Percentiles rank a stretch among this genome's conserved stretches.
These are phyloP conservation scores for Kluyveromyces starmeri DNA, from an alignment of 805 yeast species.

Conservation along the genomic window DNA sequence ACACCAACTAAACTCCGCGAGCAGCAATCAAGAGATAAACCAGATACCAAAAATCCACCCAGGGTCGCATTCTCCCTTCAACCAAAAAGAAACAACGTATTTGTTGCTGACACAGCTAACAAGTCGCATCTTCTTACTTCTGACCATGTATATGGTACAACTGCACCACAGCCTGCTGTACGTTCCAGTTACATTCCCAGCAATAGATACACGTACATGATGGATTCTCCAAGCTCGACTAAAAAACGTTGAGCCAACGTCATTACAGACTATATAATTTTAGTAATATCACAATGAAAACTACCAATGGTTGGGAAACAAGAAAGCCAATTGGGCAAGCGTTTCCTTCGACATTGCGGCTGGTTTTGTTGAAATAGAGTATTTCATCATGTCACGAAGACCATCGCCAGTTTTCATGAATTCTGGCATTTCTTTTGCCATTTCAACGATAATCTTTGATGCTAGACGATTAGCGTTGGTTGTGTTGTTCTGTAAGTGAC, in stretches of 20 bases:
- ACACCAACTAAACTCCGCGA: slow-evolving; percentile 13
- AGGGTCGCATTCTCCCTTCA: slow-evolving; percentile 11
- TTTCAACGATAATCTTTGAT: slow-evolving; percentile 52
- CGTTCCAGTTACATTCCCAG: slow-evolving; percentile 28
- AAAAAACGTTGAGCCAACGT: slow-evolving; percentile 9
- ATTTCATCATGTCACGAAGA: slow-evolving; percentile 68
- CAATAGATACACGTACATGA: slow-evolving; percentile 28
- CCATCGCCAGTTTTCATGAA: slow-evolving; percentile 59
- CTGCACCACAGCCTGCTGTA: slow-evolving; percentile 9
- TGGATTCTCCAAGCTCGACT: slow-evolving; percentile 27
- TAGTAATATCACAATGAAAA: background rate
- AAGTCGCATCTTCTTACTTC: no score
- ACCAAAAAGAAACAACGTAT: slow-evolving; percentile 20
- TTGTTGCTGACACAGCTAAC: slow-evolving; percentile 11
- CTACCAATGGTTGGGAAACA: slow-evolving; percentile 89
- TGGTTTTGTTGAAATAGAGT: slow-evolving; percentile 68
- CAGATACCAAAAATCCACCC: slow-evolving; percentile 9
- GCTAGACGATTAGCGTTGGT: slow-evolving; percentile 79
- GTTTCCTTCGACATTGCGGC: slow-evolving; percentile 64
- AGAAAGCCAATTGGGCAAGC: slow-evolving; percentile 69
- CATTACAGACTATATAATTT: background rate
- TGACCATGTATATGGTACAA: no score
- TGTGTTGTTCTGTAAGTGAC: slow-evolving; percentile 79
- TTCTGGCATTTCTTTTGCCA: slow-evolving; percentile 51
- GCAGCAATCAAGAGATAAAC: slow-evolving; percentile 1